Percentiles rank a stretch among this genome's conserved stretches.
These are phyloP conservation scores for Oryza meridionalis DNA, from an alignment of 176 grass and related monocot species.

Conservation along the genomic window DNA sequence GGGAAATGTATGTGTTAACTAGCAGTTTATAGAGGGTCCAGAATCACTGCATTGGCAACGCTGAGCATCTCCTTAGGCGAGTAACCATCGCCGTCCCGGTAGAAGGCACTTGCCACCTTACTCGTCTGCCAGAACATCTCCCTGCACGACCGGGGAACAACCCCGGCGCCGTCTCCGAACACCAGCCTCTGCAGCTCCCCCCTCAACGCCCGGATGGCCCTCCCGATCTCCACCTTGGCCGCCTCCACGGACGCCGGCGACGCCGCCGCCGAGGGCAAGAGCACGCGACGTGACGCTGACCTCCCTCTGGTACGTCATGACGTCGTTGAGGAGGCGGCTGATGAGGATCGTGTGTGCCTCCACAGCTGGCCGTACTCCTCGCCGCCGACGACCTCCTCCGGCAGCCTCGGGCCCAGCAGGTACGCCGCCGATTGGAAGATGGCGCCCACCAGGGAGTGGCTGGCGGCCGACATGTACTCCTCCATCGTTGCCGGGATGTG, in stretches of 20 bases:
- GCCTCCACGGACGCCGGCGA: background rate
- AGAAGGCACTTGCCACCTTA: slow-evolving; percentile 46
- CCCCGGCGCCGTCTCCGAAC: background rate
- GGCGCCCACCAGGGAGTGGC: background rate
- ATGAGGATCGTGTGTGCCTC: no score
- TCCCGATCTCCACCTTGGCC: slow-evolving; percentile 8
- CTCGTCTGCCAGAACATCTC: slow-evolving; percentile 59
- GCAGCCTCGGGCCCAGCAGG: background rate
- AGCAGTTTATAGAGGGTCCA: background rate
- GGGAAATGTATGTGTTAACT: no score
- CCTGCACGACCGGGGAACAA: slow-evolving; percentile 52
- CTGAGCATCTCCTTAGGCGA: slow-evolving; percentile 38
- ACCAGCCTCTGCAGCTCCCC: slow-evolving; percentile 46
- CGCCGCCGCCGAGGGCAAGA: background rate
- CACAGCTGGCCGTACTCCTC: background rate
- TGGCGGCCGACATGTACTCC: background rate
- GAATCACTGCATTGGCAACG: slow-evolving; percentile 37
- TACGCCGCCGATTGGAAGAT: background rate
- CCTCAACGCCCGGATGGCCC: background rate
- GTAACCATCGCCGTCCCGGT: slow-evolving; percentile 52
- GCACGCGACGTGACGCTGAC: background rate
- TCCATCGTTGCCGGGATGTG: background rate
- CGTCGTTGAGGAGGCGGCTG: background rate
- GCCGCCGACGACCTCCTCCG: background rate
- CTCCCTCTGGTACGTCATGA: background rate